Conservation (phyloP, 1,284 basidiomycete genomes). For the Phylloboletellus chloephorus region DNA sequence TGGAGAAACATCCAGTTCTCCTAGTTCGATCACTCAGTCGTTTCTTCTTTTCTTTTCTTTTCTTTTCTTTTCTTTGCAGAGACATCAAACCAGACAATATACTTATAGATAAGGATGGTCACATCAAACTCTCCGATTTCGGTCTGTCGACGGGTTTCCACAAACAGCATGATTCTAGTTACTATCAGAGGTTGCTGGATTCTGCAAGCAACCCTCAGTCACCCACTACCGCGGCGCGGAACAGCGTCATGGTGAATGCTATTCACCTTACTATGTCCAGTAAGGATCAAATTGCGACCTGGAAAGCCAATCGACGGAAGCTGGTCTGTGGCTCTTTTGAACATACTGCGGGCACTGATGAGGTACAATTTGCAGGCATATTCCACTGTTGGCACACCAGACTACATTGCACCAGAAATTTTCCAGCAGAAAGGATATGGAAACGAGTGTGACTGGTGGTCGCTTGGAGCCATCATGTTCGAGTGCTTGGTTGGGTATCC, state of each 20-base stretch:
- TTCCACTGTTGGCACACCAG: constrained; percentile 98
- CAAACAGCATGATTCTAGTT: constrained; percentile 88
- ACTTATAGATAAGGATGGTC: constrained; percentile 83
- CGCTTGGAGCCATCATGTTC: constrained; percentile 96
- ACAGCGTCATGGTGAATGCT: constrained; percentile 82
- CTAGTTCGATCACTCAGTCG: neutral
- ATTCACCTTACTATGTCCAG: constrained; percentile 93
- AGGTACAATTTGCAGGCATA: constrained; percentile 63
- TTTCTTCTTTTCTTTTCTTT: no score
- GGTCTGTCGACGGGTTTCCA: constrained; percentile 94
- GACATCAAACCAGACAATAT: constrained; percentile 99
- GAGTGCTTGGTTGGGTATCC: constrained; percentile 97
- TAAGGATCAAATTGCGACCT: constrained; percentile 90
- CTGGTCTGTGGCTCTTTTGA: constrained; percentile 48
- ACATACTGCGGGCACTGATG: neutral
- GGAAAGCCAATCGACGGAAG: constrained; percentile 98
- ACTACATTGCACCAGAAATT: constrained; percentile 99
- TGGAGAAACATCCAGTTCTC: constrained; percentile 3
- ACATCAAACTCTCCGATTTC: constrained; percentile 95
- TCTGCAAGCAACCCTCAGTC: constrained; percentile 36
- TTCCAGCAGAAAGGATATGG: constrained; percentile 97
- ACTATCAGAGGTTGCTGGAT: constrained; percentile 77
- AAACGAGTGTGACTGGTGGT: constrained; percentile 99
- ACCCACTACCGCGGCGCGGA: constrained; percentile 44
- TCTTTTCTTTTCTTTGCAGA: constrained; percentile 42